Evolutionary conservation across 2,329 filamentous ascomycete species (phyloP), one percentile per base, ranked within the genome.

Genomic region (Aspergillus intermedius): DNA sequence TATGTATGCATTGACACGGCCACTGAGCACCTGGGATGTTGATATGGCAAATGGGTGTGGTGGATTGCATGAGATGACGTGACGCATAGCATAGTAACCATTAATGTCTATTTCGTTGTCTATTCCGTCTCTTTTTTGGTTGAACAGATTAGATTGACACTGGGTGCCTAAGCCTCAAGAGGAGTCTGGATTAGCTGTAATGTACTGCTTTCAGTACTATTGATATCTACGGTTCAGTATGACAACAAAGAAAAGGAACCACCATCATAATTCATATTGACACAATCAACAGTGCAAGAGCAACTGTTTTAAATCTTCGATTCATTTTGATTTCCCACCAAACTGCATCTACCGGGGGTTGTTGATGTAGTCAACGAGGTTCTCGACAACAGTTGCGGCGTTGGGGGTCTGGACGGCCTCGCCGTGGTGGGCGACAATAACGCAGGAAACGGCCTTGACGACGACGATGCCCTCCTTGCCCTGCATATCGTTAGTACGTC

Each of bases 371-470:
- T 95, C 88, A 63, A 82, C 89, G 54, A 98, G 80, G 62, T 82
- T 78, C 76, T 91, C 87, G 58, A 95, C 87, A 44, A 87, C 88
- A 67, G 81, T 81, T 61, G 84, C 84, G 54, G 88, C 84, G 69
- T 86, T 84, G 66, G 88, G 84, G 46, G 87, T 87, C 68, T 87
- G 78, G 59, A 84, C 75, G 54, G 70, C 69, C 69, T 95, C 88
- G 58, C 77, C 78, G 78, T 97, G 89, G 77, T 95, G 89, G 60
- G 83, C 87, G 68, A 98, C 74, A 67, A 98, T 81, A 69, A 97
- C 84, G 60, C 90, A 88, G 74, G 94, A 86, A 64, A 79, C 84
- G 63, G 91, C 94, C 79, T 94, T 95, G 73, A 84, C 84, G 61
- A 93, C 81, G 66, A 86, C 78, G 63, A 95, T 74, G 57, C 93